Base-by-base conservation (phyloP, 2,329 filamentous ascomycete species). In the Orbilia quercus region DNA sequence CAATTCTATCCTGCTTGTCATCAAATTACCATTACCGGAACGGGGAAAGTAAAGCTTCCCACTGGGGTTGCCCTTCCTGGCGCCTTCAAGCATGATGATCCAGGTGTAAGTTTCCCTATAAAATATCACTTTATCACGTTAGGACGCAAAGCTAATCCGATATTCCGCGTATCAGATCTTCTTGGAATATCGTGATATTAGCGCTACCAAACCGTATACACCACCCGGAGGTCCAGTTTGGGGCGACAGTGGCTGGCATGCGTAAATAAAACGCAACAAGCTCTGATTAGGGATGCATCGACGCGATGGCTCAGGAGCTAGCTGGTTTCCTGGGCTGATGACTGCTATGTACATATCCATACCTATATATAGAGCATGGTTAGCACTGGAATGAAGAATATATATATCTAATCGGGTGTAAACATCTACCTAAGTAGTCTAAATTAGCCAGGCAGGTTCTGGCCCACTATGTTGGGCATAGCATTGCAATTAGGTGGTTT, bases 101-200 rank as follows among this genome's bases (percentile, higher is more conserved):
- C 72, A 38, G 71, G 71, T 16, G 71, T 76, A 53, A 50, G 57
- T 75, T 36, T 2, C 40, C n/a, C n/a, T n/a, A 18, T 22, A 9
- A 12, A 9, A 20, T 44, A 16, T 44, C n/a, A n/a, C n/a, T n/a
- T n/a, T n/a, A n/a, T n/a, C n/a, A n/a, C n/a, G n/a, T n/a, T n/a
- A n/a, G n/a, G n/a, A n/a, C n/a, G n/a, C n/a, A n/a, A n/a, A n/a
- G n/a, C n/a, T n/a, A n/a, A n/a, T n/a, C n/a, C n/a, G n/a, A n/a
- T n/a, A n/a, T n/a, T n/a, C n/a, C n/a, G n/a, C n/a, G n/a, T n/a
- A n/a, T n/a, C n/a, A 78, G 76, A 78, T 79, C 44, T 75, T 78
- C 48, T 64, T 78, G 0, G 75, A 78, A 16, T 78, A 78, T 38
- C 74, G 77, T 9, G 77, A 78, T 45, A 76, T 78, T 4, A 70